phyloP scores from a whole-genome alignment of 169 alveolate species.

The Cryptosporidium sp. region DNA sequence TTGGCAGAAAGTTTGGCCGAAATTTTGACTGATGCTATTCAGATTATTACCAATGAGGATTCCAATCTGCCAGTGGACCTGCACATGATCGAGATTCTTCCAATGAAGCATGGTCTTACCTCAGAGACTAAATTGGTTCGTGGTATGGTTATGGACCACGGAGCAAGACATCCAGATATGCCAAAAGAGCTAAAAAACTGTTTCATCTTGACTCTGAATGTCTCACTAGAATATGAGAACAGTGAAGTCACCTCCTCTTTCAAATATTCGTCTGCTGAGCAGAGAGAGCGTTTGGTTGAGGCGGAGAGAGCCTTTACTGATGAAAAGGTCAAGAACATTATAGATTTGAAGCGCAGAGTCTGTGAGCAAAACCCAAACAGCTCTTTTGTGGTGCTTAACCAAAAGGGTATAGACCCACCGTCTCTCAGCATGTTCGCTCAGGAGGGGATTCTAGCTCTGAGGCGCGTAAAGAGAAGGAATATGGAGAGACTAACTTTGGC shows the following conservation, averaged over 20 bases:
- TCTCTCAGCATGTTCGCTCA: slow-evolving; percentile 97
- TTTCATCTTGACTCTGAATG: slow-evolving; percentile 96
- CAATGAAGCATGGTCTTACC: slow-evolving; percentile 95
- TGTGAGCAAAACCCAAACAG: slow-evolving; percentile 81
- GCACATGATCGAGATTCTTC: slow-evolving; percentile 98
- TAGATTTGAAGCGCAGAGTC: slow-evolving; percentile 92
- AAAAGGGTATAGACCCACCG: slow-evolving; percentile 99
- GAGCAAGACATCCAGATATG: slow-evolving; percentile 98
- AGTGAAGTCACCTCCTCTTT: slow-evolving; percentile 97
- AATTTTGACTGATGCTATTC: slow-evolving; percentile 95
- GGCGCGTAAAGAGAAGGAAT: slow-evolving; percentile 97
- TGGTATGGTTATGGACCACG: slow-evolving; percentile 98
- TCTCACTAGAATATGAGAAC: slow-evolving; percentile 98
- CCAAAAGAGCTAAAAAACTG: slow-evolving; percentile 96
- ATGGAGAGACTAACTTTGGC: slow-evolving; percentile 97
- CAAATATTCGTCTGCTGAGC: slow-evolving; percentile 96
- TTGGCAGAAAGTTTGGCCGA: slow-evolving; percentile 95
- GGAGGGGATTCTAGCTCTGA: slow-evolving; percentile 96
- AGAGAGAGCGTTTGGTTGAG: slow-evolving; percentile 95
- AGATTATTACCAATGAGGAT: slow-evolving; percentile 81
- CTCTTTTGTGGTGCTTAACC: slow-evolving; percentile 95
- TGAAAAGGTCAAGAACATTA: slow-evolving; percentile 95
- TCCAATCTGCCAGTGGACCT: slow-evolving; percentile 90
- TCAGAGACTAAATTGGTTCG: slow-evolving; percentile 92
- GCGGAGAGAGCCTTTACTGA: slow-evolving; percentile 97